Evolutionary conservation across 2,329 filamentous ascomycete species (phyloP).

Genomic region (Exophiala sp.): DNA sequence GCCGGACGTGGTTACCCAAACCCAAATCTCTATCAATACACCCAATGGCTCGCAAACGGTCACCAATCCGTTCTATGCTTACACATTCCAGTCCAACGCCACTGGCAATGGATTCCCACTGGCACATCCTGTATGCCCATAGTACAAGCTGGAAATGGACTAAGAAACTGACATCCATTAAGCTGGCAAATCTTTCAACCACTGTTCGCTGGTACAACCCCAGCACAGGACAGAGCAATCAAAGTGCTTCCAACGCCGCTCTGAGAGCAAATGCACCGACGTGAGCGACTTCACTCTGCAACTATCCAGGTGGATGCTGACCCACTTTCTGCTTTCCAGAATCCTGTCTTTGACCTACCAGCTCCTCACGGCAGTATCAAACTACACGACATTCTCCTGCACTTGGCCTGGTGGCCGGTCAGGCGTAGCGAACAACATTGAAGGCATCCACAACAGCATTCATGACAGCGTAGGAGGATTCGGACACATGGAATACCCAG

Average conservation of each 20-base stretch:
- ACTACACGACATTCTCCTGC: constrained; percentile 31
- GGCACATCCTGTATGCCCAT: constrained; percentile 15
- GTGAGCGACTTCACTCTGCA: constrained; percentile 4
- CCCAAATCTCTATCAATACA: constrained; percentile 43
- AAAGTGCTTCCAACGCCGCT: constrained; percentile 21
- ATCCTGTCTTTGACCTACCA: constrained; percentile 29
- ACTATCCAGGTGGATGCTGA: not conserved
- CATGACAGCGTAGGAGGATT: constrained; percentile 54
- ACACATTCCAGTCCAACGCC: constrained; percentile 31
- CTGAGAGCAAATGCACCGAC: constrained; percentile 22
- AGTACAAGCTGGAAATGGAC: not conserved
- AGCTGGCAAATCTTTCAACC: constrained; percentile 19
- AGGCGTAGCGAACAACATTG: constrained; percentile 32
- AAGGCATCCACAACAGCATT: constrained; percentile 47
- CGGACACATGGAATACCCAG: constrained; percentile 67
- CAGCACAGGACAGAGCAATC: constrained; percentile 18
- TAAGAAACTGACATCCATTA: not conserved
- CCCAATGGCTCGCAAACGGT: constrained; percentile 39
- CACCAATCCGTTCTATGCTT: constrained; percentile 46
- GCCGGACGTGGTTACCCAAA: constrained; percentile 37
- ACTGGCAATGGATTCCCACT: constrained; percentile 26
- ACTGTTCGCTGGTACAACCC: constrained; percentile 26
- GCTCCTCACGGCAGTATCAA: constrained; percentile 28
- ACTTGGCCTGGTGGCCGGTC: constrained; percentile 13
- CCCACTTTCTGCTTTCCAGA: constrained; percentile 2